Evolutionary conservation across 1,139 yeast species (phyloP), one percentile per base, ranked within the genome.

Genomic region (Ashbya aceris): DNA sequence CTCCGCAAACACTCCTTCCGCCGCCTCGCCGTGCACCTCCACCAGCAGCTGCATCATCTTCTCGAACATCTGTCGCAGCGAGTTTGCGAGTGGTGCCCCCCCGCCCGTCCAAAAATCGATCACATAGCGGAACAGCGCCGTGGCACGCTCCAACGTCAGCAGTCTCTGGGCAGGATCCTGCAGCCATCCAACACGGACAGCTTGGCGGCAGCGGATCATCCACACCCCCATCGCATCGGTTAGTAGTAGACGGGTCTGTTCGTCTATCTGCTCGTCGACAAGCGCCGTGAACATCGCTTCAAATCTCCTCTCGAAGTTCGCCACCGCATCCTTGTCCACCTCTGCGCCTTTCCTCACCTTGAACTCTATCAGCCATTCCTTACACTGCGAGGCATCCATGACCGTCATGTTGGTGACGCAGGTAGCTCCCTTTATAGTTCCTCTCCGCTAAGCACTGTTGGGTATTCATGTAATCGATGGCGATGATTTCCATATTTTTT

Each of bases 71-170:
- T 77, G 83, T 43, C 69, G 71, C 40, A 84, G 61, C 0, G 93
- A 80, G 50, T 80, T 83, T 6, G 80, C 77, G 30, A 83, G 62
- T 0, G 93, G 79, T 1, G 84, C 77, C 4, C 83, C 79, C 1
- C 85, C 74, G 41, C 78, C 83, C 41, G 77, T 77, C 77, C 87
- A 77, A 53, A 76, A 78, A 49, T 78, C 86, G 38, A 80, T 63
- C 8, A 82, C 71, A 55, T 74, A 80, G 30, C 67, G 67, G 53
- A 79, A 79, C 2, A 78, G 49, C 20, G 54, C 55, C 33, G 67
- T 60, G 4, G 69, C 61, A 12, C 56, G 62, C 2, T 60, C 56
- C 8, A 50, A 47, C 0, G 49, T 45, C 13, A 57, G 39, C 10
- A 53, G 43, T 13, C 45, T 36, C 5, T 40, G 31, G 11, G 53